Base-by-base conservation (phyloP, 345 rosid species). In the Syzygium grande region DNA sequence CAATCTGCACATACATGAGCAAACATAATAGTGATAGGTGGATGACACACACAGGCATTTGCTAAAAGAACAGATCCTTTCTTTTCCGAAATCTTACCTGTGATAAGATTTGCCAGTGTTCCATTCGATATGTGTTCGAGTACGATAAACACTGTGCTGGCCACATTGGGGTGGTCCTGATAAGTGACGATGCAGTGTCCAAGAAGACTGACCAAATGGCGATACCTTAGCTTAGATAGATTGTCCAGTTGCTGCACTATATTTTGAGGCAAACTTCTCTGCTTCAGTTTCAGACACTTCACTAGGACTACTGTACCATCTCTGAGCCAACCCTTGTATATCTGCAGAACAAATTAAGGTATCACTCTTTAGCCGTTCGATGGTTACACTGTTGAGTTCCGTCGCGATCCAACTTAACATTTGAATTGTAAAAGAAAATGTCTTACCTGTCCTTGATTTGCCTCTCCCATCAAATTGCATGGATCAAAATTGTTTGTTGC, bases 401-500 rank as follows among this genome's bases (percentile, higher is more conserved):
- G 43, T 59, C 52, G 30, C 84, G 51, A 52, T 65, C 27, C 27
- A 9, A n/a, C 11, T 43, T 19, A 43, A 68, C 25, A 86, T 15
- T 25, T 52, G n/a, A 65, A 86, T 34, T 55, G 46, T 15, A 22
- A 54, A 51, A 56, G 78, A 27, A 58, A 46, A 68, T 29, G 17
- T 29, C 51, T 85, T 89, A 94, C 97, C 96, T 91, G 94, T 61
- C 93, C 95, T 54, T 94, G 94, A 52, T 91, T 85, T 84, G 87
- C 97, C 89, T 95, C 96, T 46, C 91, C 92, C 83, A 95, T 65
- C 65, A 95, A 93, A 89, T 93, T 94, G 84, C 89, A 83, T 85
- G 94, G 91, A 90, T 97, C 95, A 87, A 97, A 97, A 85, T 93
- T 93, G 90, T 92, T 93, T 17, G 98, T 97, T 51, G 96, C 99